Evolutionary conservation across 495 filamentous ascomycete species (phyloP).

Genomic region (Neurospora discreta): DNA sequence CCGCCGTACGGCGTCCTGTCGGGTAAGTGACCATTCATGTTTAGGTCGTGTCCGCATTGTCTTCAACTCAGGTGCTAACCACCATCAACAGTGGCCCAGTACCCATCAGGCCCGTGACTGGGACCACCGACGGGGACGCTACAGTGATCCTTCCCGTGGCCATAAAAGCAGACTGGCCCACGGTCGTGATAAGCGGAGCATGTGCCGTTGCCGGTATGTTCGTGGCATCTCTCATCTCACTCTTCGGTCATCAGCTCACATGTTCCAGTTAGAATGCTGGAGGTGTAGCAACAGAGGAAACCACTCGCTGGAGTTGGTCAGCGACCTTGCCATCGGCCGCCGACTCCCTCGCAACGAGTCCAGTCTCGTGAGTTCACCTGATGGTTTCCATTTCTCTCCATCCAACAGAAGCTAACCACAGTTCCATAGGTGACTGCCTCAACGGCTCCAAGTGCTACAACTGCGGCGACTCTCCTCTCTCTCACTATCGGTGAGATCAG

Average conservation of each 20-base stretch:
- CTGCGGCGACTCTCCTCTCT: too few species aligned
- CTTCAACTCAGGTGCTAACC: not conserved
- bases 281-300: too few species aligned
- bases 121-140: not conserved
- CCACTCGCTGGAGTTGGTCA: too few species aligned
- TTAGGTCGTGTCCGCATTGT: not conserved
- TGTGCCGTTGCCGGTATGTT: slow-evolving; percentile 31
- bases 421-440: not conserved
- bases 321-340: too few species aligned
- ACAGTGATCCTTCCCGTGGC: slow-evolving; percentile 25
- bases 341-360: too few species aligned
- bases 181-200: slow-evolving; percentile 53
- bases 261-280: not conserved
- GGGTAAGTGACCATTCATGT: not conserved
- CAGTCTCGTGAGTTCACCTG: not conserved
- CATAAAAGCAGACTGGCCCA: slow-evolving; percentile 35
- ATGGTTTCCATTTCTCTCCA: not conserved
- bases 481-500: not conserved
- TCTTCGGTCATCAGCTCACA: not conserved
- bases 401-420: not conserved
- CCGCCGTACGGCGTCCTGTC: not conserved
- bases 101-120: not conserved
- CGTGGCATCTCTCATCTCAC: not conserved
- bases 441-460: not conserved
- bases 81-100: not conserved